Evolutionary conservation across 2,329 filamentous ascomycete genomes (phyloP).

Genomic region (Beauveria pseudobassiana): DNA sequence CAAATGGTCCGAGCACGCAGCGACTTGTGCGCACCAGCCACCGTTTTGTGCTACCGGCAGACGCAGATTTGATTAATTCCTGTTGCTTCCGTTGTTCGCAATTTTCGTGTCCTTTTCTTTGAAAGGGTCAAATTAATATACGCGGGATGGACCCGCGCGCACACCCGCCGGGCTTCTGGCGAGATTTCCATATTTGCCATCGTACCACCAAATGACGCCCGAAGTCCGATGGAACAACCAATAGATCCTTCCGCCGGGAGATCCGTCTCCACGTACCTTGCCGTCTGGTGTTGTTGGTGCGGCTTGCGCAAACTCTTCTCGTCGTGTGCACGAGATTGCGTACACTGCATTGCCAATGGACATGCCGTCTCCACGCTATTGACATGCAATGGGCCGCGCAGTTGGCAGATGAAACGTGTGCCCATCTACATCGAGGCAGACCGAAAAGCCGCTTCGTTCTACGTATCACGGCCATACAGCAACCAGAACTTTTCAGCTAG

Average conservation of each 20-base stretch:
- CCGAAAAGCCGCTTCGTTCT: neutral
- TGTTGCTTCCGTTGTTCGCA: neutral
- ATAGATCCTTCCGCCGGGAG: neutral
- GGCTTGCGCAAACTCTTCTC: neutral
- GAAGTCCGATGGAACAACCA: neutral
- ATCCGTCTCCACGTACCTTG: neutral
- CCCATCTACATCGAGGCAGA: neutral
- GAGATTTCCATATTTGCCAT: neutral
- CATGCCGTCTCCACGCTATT: neutral
- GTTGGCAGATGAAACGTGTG: neutral
- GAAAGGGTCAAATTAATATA: neutral
- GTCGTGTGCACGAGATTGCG: neutral
- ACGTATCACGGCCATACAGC: neutral
- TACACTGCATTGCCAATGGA: neutral
- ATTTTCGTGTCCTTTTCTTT: neutral
- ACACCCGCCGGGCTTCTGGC: neutral
- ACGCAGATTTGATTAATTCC: neutral
- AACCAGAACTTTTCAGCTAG: neutral
- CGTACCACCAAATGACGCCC: neutral
- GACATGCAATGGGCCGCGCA: neutral
- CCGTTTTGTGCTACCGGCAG: neutral
- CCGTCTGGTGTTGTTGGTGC: neutral
- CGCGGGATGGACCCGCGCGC: neutral
- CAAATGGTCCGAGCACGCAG: neutral
- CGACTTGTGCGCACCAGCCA: neutral